These are phyloP conservation scores for Chaetomium sp. DNA, from an alignment of 2,329 filamentous ascomycete genomes.

Conservation along the genomic window DNA sequence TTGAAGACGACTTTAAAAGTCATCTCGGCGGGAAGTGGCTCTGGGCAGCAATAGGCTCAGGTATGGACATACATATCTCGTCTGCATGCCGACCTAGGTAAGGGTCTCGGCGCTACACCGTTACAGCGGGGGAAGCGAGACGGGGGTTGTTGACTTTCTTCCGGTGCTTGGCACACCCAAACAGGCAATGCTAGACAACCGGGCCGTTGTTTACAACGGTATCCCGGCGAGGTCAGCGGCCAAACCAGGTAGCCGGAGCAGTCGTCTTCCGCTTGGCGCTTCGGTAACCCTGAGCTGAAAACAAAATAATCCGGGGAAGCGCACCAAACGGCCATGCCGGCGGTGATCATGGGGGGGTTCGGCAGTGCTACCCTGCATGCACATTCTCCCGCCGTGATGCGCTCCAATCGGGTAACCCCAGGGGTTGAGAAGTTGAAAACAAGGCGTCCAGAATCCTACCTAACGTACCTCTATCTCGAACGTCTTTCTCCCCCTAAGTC, in stretches of 20 bases:
- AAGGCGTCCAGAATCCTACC: background rate
- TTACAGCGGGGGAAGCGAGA: background rate
- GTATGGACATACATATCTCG: background rate
- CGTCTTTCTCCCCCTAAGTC: no score
- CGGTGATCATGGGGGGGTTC: background rate
- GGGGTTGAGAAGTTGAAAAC: background rate
- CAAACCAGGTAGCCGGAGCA: slow-evolving; percentile 9
- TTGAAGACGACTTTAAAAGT: background rate
- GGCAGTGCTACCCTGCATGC: background rate
- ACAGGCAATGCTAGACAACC: background rate
- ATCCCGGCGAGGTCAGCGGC: background rate
- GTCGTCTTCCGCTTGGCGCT: background rate
- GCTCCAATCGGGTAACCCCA: background rate
- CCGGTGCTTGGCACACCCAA: background rate
- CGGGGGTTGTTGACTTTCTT: background rate
- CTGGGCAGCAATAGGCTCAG: background rate
- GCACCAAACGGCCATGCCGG: background rate
- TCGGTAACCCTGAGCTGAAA: no score
- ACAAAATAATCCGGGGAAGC: background rate
- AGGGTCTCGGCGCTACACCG: background rate
- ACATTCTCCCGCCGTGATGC: background rate
- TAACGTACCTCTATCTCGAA: no score
- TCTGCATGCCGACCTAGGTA: no score
- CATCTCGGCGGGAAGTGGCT: background rate
- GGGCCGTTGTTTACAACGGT: background rate